Conservation (phyloP, 257 asterid genomes). For the Hygrophila difformis region DNA sequence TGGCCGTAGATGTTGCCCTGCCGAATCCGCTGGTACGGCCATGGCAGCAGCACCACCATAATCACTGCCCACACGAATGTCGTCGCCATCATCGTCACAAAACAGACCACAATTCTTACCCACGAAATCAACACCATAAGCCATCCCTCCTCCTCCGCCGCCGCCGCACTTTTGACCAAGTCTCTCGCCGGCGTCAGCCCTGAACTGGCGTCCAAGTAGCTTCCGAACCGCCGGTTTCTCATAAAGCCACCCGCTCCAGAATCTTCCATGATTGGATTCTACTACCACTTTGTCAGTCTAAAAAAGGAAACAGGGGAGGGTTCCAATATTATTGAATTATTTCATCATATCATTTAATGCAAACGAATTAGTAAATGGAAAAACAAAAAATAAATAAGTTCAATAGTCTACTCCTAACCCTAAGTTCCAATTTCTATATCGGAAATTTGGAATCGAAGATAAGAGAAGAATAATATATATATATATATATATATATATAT, state of each 20-base stretch:
- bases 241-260: slow-evolving; percentile 17
- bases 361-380: no score
- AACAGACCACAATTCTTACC: slow-evolving; percentile 30
- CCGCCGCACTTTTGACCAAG: slow-evolving; percentile 1
- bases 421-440: no score
- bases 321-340: no score
- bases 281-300: no score
- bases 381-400: no score
- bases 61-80: slow-evolving; percentile 36
- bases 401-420: no score
- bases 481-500: no score
- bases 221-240: slow-evolving; percentile 27
- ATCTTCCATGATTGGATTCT: slow-evolving; percentile 21
- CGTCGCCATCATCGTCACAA: slow-evolving; percentile 26
- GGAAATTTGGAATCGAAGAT: no score
- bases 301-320: no score
- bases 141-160: slow-evolving; percentile 22
- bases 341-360: no score
- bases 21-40: slow-evolving; percentile 41
- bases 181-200: slow-evolving; percentile 8
- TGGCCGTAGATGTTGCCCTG: slow-evolving; percentile 44
- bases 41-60: slow-evolving; percentile 37
- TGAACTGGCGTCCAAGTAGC: slow-evolving; percentile 19
- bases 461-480: no score
- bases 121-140: slow-evolving; percentile 27